These are phyloP conservation scores for Leccinum sublutescens DNA, from an alignment of 768 basidiomycete genomes.

Conservation along the genomic window DNA sequence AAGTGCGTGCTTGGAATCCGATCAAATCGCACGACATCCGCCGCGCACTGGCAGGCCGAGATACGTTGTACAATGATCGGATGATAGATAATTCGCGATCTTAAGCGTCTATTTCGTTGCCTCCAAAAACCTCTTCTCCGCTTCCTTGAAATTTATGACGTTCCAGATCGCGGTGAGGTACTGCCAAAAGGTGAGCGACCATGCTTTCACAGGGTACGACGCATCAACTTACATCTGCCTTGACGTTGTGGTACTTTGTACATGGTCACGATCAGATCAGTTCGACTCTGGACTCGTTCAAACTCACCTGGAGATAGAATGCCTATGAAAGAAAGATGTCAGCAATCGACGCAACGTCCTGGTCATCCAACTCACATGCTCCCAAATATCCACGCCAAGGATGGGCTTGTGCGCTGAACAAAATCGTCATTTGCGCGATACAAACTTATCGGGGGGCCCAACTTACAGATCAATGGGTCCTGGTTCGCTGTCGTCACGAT, in stretches of 20 bases:
- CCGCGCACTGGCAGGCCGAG: background rate
- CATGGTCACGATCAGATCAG: conserved; percentile 17
- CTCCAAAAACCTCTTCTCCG: conserved; percentile 56
- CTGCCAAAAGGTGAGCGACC: conserved; percentile 38
- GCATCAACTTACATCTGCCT: conserved; percentile 73
- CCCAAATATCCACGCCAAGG: conserved; percentile 97
- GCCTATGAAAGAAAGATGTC: conserved; percentile 40
- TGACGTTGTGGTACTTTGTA: conserved; percentile 84
- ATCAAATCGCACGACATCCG: background rate
- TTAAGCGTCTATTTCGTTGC: conserved; percentile 30
- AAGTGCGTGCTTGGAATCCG: background rate
- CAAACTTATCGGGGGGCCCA: background rate
- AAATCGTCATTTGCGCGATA: conserved; percentile 8
- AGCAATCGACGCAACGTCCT: conserved; percentile 8
- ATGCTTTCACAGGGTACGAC: background rate
- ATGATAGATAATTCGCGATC: background rate
- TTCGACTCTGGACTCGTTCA: background rate
- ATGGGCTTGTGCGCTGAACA: conserved; percentile 76
- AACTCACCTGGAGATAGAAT: conserved; percentile 51
- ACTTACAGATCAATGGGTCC: conserved; percentile 78
- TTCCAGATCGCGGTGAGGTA: conserved; percentile 96
- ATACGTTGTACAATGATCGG: conserved; percentile 8
- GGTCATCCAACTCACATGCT: conserved; percentile 56
- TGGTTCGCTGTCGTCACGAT: conserved; percentile 94
- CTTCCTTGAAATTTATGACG: conserved; percentile 95